Conservation (phyloP, 805 yeast genomes). For the Lipomyces spencermartinsiae region DNA sequence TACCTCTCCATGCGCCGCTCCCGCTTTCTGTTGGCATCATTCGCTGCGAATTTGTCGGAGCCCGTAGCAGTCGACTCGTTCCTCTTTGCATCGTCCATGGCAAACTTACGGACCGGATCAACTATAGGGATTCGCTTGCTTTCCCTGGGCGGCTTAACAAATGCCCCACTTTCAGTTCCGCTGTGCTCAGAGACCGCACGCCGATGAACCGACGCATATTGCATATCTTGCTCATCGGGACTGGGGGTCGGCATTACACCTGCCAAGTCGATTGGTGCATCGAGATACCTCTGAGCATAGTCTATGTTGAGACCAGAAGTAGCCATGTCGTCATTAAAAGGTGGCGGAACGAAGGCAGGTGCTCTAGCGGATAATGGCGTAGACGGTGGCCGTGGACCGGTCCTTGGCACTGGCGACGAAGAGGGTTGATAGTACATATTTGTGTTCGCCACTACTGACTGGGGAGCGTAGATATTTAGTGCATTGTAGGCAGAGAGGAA, state of each 20-base stretch:
- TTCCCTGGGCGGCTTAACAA: constrained; percentile 27
- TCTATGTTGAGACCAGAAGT: constrained; percentile 9
- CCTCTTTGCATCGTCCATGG: not conserved
- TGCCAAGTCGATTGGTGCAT: constrained; percentile 8
- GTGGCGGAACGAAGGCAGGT: constrained; percentile 16
- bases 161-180: constrained; percentile 7
- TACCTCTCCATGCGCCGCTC: not conserved
- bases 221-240: not conserved
- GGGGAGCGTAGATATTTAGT: not conserved
- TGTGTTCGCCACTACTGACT: not conserved
- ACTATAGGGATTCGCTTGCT: constrained; percentile 34
- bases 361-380: constrained; percentile 27
- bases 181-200: constrained; percentile 3
- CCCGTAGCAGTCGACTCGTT: not conserved
- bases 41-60: not conserved
- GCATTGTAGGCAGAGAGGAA: not conserved
- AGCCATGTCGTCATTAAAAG: not conserved
- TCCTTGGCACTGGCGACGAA: not conserved
- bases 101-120: constrained; percentile 22
- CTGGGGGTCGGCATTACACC: not conserved
- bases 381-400: constrained; percentile 1
- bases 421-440: not conserved
- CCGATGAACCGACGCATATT: not conserved
- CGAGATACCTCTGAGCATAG: not conserved
- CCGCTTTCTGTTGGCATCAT: not conserved